Percentiles rank a stretch among this genome's conserved stretches.
These are phyloP conservation scores for Thuidium tamariscinum DNA, from an alignment of 225 moss, liverwort and hornwort genomes.

Conservation along the genomic window DNA sequence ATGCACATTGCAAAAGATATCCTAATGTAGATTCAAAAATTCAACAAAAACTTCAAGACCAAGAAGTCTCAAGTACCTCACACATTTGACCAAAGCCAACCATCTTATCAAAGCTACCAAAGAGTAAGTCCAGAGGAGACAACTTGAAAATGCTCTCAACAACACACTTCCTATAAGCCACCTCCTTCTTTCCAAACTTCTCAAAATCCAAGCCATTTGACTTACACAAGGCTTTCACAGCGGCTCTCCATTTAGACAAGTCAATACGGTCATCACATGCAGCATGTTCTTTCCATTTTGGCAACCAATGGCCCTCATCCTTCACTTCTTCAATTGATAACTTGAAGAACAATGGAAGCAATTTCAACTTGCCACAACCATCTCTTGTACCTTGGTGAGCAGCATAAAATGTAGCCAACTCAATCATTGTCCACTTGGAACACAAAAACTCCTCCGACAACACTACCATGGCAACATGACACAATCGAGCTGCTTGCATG, in stretches of 20 bases:
- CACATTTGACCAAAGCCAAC: neutral
- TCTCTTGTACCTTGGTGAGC: neutral
- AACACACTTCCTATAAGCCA: neutral
- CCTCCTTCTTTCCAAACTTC: neutral
- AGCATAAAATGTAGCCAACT: neutral
- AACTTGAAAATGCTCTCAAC: neutral
- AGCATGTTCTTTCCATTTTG: neutral
- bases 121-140: neutral
- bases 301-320: neutral
- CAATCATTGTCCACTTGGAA: neutral
- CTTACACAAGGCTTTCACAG: neutral
- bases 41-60: neutral
- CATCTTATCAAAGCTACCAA: neutral
- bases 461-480: neutral
- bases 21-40: neutral
- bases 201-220: neutral
- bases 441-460: neutral
- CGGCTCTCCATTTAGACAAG: neutral
- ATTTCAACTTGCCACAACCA: neutral
- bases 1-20: neutral
- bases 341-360: neutral
- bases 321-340: neutral
- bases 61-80: neutral
- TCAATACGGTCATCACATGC: neutral
- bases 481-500: neutral